Evolutionary conservation across 345 rosid genomes (phyloP).

Genomic region (Arabidopsis suecica): DNA sequence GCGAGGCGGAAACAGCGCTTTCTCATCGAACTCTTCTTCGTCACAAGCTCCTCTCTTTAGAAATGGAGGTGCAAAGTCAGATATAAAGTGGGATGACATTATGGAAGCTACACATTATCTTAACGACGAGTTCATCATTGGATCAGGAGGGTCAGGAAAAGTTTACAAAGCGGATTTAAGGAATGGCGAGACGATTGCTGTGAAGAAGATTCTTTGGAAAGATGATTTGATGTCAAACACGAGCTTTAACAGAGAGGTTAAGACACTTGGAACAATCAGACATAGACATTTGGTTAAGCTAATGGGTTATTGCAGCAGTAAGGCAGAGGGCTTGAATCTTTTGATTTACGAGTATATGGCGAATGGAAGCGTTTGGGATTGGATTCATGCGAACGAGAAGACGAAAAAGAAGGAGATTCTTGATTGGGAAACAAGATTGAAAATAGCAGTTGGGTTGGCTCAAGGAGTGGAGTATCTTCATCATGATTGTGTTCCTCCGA

Average conservation of each 20-base stretch:
- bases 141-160: constrained; percentile 91
- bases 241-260: constrained; percentile 82
- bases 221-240: constrained; percentile 69
- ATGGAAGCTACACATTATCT: constrained; percentile 82
- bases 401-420: constrained; percentile 56
- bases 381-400: constrained; percentile 64
- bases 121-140: constrained; percentile 76
- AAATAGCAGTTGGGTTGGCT: constrained; percentile 78
- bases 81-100: constrained; percentile 78
- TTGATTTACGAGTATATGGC: constrained; percentile 92
- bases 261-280: constrained; percentile 75
- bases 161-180: constrained; percentile 68
- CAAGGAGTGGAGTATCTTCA: constrained; percentile 93
- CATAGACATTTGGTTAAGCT: constrained; percentile 90
- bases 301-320: constrained; percentile 78
- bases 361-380: constrained; percentile 94
- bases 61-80: constrained; percentile 60
- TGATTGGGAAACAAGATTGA: constrained; percentile 81
- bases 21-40: constrained; percentile 62
- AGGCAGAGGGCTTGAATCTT: constrained; percentile 66
- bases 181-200: constrained; percentile 69
- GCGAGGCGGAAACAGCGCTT: constrained; percentile 50
- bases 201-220: constrained; percentile 74
- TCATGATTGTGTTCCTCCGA: constrained; percentile 82
- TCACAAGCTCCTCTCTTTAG: constrained; percentile 69